Percentiles rank a stretch among this genome's conserved stretches.
phyloP scores from a whole-genome alignment of 2,329 filamentous ascomycete genomes.

The Zymoseptoria tritici region DNA sequence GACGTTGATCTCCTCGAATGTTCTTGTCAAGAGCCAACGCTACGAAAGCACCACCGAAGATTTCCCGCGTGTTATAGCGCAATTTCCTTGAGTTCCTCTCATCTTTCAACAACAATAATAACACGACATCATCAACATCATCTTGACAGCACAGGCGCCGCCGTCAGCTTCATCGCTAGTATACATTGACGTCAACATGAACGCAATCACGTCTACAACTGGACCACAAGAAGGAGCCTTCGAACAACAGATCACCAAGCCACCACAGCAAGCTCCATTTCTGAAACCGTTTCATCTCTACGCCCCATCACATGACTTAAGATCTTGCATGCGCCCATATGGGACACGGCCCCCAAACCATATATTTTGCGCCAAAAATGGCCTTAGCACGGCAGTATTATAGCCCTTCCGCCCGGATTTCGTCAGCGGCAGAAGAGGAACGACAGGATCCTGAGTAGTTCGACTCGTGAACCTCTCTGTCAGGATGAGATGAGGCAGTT shows the following conservation, averaged over 20 bases:
- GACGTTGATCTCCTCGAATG: too few species aligned
- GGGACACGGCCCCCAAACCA: neutral
- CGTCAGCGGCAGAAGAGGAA: neutral
- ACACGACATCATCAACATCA: neutral
- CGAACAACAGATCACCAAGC: neutral
- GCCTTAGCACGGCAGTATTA: neutral
- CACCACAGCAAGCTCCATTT: neutral
- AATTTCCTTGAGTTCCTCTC: too few species aligned
- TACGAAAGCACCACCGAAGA: too few species aligned
- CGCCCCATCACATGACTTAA: neutral
- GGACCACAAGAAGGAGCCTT: neutral
- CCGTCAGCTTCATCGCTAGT: neutral
- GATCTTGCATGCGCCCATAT: neutral
- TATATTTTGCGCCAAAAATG: neutral
- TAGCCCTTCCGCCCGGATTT: neutral
- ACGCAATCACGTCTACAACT: too few species aligned
- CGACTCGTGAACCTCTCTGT: neutral
- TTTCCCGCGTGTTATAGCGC: too few species aligned
- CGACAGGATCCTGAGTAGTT: neutral
- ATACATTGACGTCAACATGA: neutral
- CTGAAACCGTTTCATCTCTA: neutral
- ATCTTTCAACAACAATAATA: neutral
- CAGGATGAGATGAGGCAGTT: neutral
- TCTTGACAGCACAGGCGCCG: neutral
- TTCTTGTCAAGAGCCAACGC: too few species aligned